phyloP scores from a whole-genome alignment of 164 flowering plant species.

The Magnolia kwangsiensis region DNA sequence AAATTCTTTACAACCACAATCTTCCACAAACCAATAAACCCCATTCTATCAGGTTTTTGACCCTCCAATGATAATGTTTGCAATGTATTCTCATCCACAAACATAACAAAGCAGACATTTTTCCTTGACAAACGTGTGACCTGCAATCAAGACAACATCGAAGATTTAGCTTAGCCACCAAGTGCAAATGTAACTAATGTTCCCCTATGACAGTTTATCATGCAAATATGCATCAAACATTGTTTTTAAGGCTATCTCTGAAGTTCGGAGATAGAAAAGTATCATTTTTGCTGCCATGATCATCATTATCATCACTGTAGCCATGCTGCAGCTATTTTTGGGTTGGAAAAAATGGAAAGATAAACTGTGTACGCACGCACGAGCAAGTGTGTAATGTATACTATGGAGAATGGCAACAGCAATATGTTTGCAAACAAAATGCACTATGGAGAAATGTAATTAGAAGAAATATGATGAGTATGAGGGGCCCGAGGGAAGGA shows the following conservation, averaged over 20 bases:
- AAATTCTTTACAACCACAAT: slow-evolving; percentile 85
- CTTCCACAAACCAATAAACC: slow-evolving; percentile 91
- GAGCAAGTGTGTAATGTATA: too few species aligned
- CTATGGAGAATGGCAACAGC: too few species aligned
- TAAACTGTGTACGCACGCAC: too few species aligned
- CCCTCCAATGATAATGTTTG: slow-evolving; percentile 78
- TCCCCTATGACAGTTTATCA: not conserved
- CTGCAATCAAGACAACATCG: slow-evolving; percentile 35
- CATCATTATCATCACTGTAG: too few species aligned
- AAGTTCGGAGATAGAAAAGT: not conserved
- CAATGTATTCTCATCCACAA: slow-evolving; percentile 78
- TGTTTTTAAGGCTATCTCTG: not conserved
- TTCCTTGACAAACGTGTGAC: slow-evolving; percentile 82
- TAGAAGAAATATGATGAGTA: too few species aligned
- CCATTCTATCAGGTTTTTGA: slow-evolving; percentile 58
- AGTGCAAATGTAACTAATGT: not conserved
- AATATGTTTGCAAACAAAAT: too few species aligned
- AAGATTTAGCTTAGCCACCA: not conserved
- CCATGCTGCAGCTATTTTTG: too few species aligned
- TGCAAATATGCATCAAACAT: not conserved
- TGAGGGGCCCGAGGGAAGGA: too few species aligned
- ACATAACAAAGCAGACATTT: slow-evolving; percentile 97
- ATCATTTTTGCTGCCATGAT: too few species aligned
- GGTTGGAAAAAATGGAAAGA: too few species aligned
- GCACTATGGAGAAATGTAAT: too few species aligned